Base-by-base conservation (phyloP, 2,329 filamentous ascomycete genomes). In the Pseudocercospora vitis region DNA sequence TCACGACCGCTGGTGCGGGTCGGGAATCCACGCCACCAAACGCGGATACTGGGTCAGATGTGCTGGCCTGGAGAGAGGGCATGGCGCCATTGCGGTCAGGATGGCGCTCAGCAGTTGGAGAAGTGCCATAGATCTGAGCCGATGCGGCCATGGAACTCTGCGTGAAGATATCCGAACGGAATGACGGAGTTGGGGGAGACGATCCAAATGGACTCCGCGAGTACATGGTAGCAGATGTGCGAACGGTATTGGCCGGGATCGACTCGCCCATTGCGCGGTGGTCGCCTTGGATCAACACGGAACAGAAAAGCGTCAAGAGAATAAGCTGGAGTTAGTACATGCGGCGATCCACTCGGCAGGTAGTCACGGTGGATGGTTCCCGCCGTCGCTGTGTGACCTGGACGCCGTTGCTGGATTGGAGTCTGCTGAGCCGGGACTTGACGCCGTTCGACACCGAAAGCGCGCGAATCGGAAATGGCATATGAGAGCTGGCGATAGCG, bases 1-100 rank as follows among this genome's bases (percentile, higher is more conserved):
- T 75, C 51, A 82, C 68, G 56, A 86, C 74, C n/a, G 70, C 65
- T 16, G 66, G 66, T 19, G 56, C 57, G 11, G 57, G 49, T 28
- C 62, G 59, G 21, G 52, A 19, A 23, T 64, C 59, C 24, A 31
- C 42, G 21, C 47, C 23, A 31, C 45, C 58, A 26, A 63, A 61
- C 19, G 39, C n/a, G n/a, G n/a, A 37, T 11, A 46, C 26, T 14
- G 61, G 57, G 55, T 68, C 63, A n/a, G 64, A 65, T 4, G 52
- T 52, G 51, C 57, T 62, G 45, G 60, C 53, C 7, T 62, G 44
- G 7, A 65, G 58, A 9, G 55, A 40, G 26, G 63, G 55, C 70
- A 64, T 24, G 65, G 60, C 52, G 62, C 65, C 56, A 65, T 68
- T 59, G 68, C 71, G 48, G 24, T 74, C 73, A 7, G 68, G 59